phyloP scores from a whole-genome alignment of 805 yeast genomes.

The Lachancea nothofagi region DNA sequence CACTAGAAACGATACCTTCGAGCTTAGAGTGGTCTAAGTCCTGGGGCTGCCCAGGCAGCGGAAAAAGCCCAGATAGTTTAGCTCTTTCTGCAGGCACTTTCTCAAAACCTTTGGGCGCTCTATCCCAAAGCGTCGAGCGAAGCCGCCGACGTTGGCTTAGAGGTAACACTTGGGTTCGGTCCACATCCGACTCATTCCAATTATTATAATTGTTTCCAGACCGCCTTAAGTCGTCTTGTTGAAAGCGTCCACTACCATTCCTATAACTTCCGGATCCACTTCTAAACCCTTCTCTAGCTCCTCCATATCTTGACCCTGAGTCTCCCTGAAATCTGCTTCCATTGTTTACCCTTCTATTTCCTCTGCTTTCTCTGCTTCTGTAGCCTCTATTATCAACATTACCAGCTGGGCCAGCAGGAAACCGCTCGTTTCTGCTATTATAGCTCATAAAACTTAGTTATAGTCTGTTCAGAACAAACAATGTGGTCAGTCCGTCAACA shows the following conservation, averaged over 20 bases:
- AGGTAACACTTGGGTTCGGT: slow-evolving; percentile 39
- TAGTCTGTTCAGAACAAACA: background rate
- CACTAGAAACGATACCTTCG: slow-evolving; percentile 30
- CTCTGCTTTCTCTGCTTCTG: slow-evolving; percentile 8
- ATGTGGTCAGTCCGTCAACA: no score
- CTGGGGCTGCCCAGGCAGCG: slow-evolving; percentile 59
- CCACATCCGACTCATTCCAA: slow-evolving; percentile 18
- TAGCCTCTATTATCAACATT: background rate
- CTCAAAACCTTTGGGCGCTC: slow-evolving; percentile 67
- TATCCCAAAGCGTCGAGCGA: slow-evolving; percentile 59
- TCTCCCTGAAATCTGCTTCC: slow-evolving; percentile 5
- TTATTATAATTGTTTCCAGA: slow-evolving; percentile 13
- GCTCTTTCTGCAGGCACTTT: slow-evolving; percentile 70
- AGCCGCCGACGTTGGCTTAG: slow-evolving; percentile 47
- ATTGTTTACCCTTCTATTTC: background rate
- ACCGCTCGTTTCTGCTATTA: slow-evolving; percentile 3
- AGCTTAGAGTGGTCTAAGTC: slow-evolving; percentile 30
- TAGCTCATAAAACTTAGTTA: background rate
- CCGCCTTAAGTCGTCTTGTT: slow-evolving; percentile 11
- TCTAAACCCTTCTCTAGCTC: background rate
- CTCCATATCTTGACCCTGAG: slow-evolving; percentile 5
- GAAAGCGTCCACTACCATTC: slow-evolving; percentile 1
- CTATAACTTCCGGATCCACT: slow-evolving; percentile 1
- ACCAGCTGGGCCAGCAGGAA: slow-evolving; percentile 4
- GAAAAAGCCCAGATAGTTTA: slow-evolving; percentile 72